Conservation (phyloP, 192 early-diverging fungal genomes). For the Thoreauomyces humboldtii region DNA sequence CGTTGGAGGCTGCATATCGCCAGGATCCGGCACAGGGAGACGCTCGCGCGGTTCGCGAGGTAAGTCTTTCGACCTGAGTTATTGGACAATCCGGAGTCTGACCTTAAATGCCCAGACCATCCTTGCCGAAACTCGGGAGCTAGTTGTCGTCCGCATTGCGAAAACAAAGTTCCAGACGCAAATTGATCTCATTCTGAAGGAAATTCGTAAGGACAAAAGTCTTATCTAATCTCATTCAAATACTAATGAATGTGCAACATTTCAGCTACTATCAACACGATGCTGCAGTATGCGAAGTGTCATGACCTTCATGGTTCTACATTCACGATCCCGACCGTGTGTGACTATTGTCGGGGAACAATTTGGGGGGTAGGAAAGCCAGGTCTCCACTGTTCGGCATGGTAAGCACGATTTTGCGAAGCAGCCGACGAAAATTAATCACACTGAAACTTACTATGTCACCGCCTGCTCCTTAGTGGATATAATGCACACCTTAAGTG, state of each 20-base stretch:
- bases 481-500: conserved; percentile 78
- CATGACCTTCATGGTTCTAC: conserved; percentile 69
- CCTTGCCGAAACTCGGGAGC: conserved; percentile 21
- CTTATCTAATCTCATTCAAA: too few relatives aligned
- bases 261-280: neutral
- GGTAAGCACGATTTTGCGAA: neutral
- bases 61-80: conserved; percentile 5
- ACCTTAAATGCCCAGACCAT: neutral
- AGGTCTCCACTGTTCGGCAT: conserved; percentile 29
- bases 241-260: conserved; percentile 43
- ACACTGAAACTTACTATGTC: neutral
- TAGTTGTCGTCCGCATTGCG: conserved; percentile 48
- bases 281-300: conserved; percentile 33
- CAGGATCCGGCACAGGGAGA: conserved; percentile 54
- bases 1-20: conserved; percentile 46
- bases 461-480: conserved; percentile 37
- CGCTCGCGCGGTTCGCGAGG: conserved; percentile 60
- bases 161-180: conserved; percentile 51
- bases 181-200: too few relatives aligned
- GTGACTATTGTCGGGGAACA: conserved; percentile 69
- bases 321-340: conserved; percentile 73
- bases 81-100: neutral
- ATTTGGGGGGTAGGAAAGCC: conserved; percentile 79
- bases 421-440: neutral
- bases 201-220: too few relatives aligned